Percentiles rank a stretch among this genome's conserved stretches.
Conservation (phyloP, 352 stramenopile species). For the Phytophthora sp. region DNA sequence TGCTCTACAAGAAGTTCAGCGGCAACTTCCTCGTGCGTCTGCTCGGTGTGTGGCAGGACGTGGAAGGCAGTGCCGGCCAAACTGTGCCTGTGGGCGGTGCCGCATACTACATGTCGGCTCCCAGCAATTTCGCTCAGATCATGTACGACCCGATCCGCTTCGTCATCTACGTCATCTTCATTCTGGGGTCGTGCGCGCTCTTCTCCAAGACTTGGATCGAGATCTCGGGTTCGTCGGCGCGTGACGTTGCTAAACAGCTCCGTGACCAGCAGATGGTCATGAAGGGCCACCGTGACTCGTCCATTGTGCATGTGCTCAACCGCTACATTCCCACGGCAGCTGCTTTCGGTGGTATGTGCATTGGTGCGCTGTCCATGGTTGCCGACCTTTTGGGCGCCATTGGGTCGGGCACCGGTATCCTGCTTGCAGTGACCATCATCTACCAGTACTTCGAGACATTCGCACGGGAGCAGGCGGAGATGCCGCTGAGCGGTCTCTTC, state of each 20-base stretch:
- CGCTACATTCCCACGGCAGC: slow-evolving; percentile 99
- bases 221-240: slow-evolving; percentile 96
- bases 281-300: slow-evolving; percentile 98
- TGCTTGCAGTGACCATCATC: slow-evolving; percentile 99
- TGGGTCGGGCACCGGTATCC: slow-evolving; percentile 98
- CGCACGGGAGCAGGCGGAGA: slow-evolving; percentile 92
- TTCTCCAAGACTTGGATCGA: slow-evolving; percentile 99
- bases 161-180: slow-evolving; percentile 99
- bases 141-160: slow-evolving; percentile 99
- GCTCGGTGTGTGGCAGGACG: slow-evolving; percentile 98
- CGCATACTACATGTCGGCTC: slow-evolving; percentile 98
- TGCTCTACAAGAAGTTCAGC: slow-evolving; percentile 99
- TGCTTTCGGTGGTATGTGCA: slow-evolving; percentile 99
- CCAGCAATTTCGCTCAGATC: slow-evolving; percentile 95
- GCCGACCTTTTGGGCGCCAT: slow-evolving; percentile 99
- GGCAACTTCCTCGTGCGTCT: slow-evolving; percentile 98
- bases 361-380: slow-evolving; percentile 98
- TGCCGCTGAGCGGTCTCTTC: slow-evolving; percentile 81
- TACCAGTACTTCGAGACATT: slow-evolving; percentile 99
- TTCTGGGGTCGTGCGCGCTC: slow-evolving; percentile 97
- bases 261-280: slow-evolving; percentile 99
- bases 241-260: slow-evolving; percentile 99
- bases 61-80: slow-evolving; percentile 93
- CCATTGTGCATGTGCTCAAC: slow-evolving; percentile 98
- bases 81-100: slow-evolving; percentile 97